Percentiles rank a stretch among this genome's conserved stretches.
These are phyloP conservation scores for Stagonosporopsis rhizophila DNA, from an alignment of 2,329 filamentous ascomycete genomes.

Conservation along the genomic window DNA sequence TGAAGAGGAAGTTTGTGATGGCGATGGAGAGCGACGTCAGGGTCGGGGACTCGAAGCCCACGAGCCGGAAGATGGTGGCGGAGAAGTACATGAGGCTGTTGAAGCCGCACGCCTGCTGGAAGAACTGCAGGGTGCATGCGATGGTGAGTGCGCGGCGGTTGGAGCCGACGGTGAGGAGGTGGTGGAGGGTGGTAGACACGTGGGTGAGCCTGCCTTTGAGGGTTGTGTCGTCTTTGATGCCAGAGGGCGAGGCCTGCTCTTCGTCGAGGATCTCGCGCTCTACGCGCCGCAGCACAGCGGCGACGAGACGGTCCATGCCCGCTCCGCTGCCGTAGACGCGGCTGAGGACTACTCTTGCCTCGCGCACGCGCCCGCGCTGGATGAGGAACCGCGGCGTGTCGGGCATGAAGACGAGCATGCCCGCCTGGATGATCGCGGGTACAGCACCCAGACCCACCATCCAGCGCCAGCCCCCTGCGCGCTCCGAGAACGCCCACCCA, in stretches of 20 bases:
- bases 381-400: constrained; percentile 92
- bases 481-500: constrained; percentile 74
- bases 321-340: constrained; percentile 64
- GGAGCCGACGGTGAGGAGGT: constrained; percentile 52
- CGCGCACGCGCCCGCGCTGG: constrained; percentile 66
- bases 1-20: constrained; percentile 56
- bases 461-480: constrained; percentile 76
- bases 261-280: constrained; percentile 78
- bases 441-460: constrained; percentile 86
- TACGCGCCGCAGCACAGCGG: constrained; percentile 71
- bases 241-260: constrained; percentile 48
- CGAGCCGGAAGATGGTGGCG: constrained; percentile 56
- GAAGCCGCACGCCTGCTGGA: constrained; percentile 82
- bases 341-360: constrained; percentile 69
- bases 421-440: constrained; percentile 75
- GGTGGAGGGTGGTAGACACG: constrained; percentile 63
- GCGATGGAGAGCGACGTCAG: constrained; percentile 55
- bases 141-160: constrained; percentile 81
- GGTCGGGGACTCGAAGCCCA: constrained; percentile 56
- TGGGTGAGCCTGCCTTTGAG: constrained; percentile 52
- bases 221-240: constrained; percentile 38
- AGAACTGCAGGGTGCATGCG: constrained; percentile 82
- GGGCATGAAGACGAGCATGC: constrained; percentile 75
- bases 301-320: constrained; percentile 56
- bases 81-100: constrained; percentile 59